Percentiles rank a stretch among this genome's conserved stretches.
Conservation (phyloP, 176 grass and related monocot species). For the Rhipidocladum racemiflorum region DNA sequence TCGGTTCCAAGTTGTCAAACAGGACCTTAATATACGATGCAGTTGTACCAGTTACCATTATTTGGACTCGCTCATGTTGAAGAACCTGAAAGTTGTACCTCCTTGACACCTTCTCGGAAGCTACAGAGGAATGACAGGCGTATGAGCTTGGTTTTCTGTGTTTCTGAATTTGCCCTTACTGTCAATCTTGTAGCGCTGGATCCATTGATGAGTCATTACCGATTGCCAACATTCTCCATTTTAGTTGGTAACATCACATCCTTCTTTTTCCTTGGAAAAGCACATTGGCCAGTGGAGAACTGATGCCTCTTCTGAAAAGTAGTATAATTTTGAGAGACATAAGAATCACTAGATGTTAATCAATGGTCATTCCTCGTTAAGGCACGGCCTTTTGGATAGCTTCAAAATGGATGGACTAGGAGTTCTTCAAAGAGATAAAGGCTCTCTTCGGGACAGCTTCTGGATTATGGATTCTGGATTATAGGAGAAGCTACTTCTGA, state of each 20-base stretch:
- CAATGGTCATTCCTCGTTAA: background rate
- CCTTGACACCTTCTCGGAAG: background rate
- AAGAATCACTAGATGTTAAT: conserved; percentile 15
- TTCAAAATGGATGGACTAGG: conserved; percentile 6
- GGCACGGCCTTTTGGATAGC: background rate
- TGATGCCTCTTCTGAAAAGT: conserved; percentile 22
- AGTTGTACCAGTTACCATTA: background rate
- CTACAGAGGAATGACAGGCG: background rate
- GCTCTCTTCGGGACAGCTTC: too few relatives aligned
- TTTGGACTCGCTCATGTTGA: background rate
- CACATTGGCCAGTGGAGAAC: background rate
- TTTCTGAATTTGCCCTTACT: background rate
- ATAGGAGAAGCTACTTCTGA: too few relatives aligned
- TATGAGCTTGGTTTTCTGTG: background rate
- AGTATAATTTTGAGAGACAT: conserved; percentile 13
- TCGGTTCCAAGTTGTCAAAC: too few relatives aligned
- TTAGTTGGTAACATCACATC: background rate
- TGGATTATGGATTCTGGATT: too few relatives aligned
- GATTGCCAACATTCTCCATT: background rate
- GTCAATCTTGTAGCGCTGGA: background rate
- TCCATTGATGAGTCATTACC: background rate
- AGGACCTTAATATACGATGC: too few relatives aligned
- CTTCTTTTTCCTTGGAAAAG: background rate
- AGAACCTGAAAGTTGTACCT: background rate
- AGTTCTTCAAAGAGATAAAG: background rate